phyloP scores from a whole-genome alignment of 2,329 filamentous ascomycete genomes.

The Byssochlamys sp. region DNA sequence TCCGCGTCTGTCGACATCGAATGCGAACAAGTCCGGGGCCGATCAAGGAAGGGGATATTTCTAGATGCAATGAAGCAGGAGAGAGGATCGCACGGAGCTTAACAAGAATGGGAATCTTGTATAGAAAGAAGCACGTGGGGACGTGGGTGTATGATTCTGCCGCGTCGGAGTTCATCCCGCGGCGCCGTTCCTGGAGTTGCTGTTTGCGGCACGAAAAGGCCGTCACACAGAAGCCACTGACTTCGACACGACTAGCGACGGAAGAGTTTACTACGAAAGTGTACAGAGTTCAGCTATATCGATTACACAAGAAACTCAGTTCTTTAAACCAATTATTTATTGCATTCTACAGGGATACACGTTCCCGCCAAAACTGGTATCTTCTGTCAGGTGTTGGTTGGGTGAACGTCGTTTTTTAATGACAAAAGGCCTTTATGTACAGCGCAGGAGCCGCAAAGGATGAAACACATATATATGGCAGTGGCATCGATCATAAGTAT shows the following conservation, averaged over 20 bases:
- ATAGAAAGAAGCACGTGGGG: neutral
- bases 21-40: conserved; percentile 3
- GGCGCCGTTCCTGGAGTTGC: neutral
- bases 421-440: conserved; percentile 21
- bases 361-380: neutral
- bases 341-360: neutral
- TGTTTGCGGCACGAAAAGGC: neutral
- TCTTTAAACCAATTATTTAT: neutral
- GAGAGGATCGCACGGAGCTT: neutral
- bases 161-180: neutral
- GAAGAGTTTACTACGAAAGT: neutral
- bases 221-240: neutral
- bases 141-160: neutral
- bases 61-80: neutral
- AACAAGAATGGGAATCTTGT: neutral
- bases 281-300: neutral
- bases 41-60: neutral
- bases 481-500: conserved; percentile 11
- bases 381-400: neutral
- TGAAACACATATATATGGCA: conserved; percentile 23
- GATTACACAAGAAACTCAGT: neutral
- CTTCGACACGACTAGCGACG: neutral
- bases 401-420: neutral
- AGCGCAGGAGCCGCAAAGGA: conserved; percentile 17
- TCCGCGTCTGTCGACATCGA: conserved; percentile 4